Evolutionary conservation across 768 basidiomycete genomes (phyloP).

Genomic region (Rhodotorula diobovata): DNA sequence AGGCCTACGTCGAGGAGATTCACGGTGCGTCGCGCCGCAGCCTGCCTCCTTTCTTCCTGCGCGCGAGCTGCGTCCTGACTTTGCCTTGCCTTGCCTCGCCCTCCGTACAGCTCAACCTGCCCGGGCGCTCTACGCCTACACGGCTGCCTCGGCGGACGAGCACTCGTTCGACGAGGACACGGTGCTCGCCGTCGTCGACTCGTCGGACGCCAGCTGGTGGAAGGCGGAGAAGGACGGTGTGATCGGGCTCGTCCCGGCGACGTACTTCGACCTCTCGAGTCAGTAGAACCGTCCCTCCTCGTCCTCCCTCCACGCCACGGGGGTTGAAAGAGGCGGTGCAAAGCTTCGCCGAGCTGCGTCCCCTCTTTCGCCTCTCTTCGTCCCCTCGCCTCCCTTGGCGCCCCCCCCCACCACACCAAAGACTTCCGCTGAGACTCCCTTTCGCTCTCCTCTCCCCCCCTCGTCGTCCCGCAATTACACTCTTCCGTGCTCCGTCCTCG

Average conservation of each 20-base stretch:
- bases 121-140: constrained; percentile 74
- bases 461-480: constrained; percentile 13
- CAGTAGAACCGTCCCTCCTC: constrained; percentile 56
- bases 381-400: constrained; percentile 10
- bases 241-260: constrained; percentile 85
- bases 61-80: background rate
- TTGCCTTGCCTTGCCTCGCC: background rate
- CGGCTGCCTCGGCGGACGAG: constrained; percentile 67
- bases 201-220: constrained; percentile 86
- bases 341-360: constrained; percentile 60
- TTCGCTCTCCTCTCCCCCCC: background rate
- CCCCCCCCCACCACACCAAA: background rate
- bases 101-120: constrained; percentile 56
- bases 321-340: constrained; percentile 53
- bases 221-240: constrained; percentile 82
- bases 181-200: constrained; percentile 70
- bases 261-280: constrained; percentile 79
- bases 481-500: background rate
- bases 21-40: constrained; percentile 66
- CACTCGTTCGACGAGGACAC: constrained; percentile 82
- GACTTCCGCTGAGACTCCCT: constrained; percentile 12
- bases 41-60: background rate
- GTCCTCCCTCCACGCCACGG: too few relatives aligned
- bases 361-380: constrained; percentile 28
- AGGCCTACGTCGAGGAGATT: constrained; percentile 73